Evolutionary conservation across 2,329 filamentous ascomycete genomes (phyloP).

Genomic region (Aspergillus calidoustus): DNA sequence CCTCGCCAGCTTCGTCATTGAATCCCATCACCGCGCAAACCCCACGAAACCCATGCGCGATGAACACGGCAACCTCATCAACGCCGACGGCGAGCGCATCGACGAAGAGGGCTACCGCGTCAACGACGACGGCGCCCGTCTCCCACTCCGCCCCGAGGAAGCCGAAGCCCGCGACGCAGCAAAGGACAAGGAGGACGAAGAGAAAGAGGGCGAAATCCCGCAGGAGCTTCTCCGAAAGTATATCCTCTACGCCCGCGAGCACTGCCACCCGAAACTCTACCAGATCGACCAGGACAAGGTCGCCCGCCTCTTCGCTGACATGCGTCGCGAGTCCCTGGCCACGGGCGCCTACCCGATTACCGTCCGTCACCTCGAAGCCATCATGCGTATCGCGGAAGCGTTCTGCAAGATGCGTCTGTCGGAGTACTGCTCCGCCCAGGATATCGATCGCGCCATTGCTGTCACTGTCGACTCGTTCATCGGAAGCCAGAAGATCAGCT

Average conservation of each 20-base stretch:
- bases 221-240: constrained; percentile 94
- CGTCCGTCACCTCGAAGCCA: constrained; percentile 95
- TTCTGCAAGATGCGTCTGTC: constrained; percentile 99
- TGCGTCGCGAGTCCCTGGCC: constrained; percentile 88
- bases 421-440: constrained; percentile 85
- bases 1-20: constrained; percentile 91
- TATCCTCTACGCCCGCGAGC: constrained; percentile 91
- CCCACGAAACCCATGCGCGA: constrained; percentile 61
- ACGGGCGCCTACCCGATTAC: constrained; percentile 98
- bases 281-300: constrained; percentile 99
- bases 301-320: constrained; percentile 90
- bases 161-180: constrained; percentile 42
- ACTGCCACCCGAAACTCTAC: constrained; percentile 88
- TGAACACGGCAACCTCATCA: constrained; percentile 48
- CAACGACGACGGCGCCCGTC: constrained; percentile 48
- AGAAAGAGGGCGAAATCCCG: constrained; percentile 73
- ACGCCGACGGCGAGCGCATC: constrained; percentile 58
- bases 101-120: constrained; percentile 62
- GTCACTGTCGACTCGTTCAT: constrained; percentile 97
- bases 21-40: constrained; percentile 90
- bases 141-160: constrained; percentile 52
- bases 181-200: constrained; percentile 53
- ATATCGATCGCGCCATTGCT: constrained; percentile 96
- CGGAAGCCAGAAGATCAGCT: constrained; percentile 93
- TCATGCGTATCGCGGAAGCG: constrained; percentile 90